These are phyloP conservation scores for Stephania yunnanensis DNA, from an alignment of 164 flowering plant genomes.

Conservation along the genomic window DNA sequence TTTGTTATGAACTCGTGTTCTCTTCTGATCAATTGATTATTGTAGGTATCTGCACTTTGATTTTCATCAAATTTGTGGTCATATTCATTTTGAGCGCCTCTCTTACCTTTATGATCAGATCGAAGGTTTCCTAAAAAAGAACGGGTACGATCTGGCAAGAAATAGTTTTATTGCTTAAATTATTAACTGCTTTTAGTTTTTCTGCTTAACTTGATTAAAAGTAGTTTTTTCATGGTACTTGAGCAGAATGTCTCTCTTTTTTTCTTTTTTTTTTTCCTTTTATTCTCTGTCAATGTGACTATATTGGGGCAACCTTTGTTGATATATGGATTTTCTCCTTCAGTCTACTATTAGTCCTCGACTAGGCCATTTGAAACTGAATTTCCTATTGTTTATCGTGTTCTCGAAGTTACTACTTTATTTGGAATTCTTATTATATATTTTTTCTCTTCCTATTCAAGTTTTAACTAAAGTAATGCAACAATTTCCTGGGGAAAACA, in stretches of 20 bases:
- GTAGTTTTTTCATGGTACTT: background rate
- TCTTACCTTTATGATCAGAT: slow-evolving; percentile 83
- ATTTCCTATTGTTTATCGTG: background rate
- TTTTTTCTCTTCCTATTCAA: background rate
- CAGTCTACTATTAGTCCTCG: background rate
- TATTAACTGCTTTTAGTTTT: background rate
- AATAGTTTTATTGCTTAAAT: background rate
- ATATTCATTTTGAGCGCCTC: slow-evolving; percentile 81
- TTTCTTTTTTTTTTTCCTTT: background rate
- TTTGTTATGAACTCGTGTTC: background rate
- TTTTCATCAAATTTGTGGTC: slow-evolving; percentile 90
- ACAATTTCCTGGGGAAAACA: no score
- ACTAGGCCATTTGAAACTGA: background rate
- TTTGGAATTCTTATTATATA: background rate
- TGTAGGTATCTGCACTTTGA: slow-evolving; percentile 92
- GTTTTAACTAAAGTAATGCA: background rate
- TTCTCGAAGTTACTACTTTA: background rate
- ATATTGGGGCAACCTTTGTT: background rate
- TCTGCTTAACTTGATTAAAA: background rate
- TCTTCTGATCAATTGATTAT: slow-evolving; percentile 11
- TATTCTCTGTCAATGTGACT: background rate
- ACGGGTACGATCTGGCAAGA: slow-evolving; percentile 43
- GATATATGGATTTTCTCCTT: background rate
- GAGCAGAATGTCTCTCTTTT: background rate
- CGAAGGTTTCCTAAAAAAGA: slow-evolving; percentile 56